Base-by-base conservation (phyloP, 805 yeast species). In the Lipomyces mesembrius region DNA sequence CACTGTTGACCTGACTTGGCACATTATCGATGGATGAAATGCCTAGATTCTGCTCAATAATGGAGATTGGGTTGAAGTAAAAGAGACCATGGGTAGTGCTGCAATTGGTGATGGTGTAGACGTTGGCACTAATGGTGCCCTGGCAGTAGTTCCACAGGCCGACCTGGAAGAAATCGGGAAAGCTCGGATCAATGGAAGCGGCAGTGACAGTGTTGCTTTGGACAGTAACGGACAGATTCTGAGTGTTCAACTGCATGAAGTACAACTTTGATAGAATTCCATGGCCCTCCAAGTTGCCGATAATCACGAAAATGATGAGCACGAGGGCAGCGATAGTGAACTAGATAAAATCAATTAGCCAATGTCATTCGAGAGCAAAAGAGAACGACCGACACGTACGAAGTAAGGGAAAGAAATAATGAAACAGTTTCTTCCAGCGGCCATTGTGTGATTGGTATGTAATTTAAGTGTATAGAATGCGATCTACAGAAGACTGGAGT, bases 121-220 rank as follows among this genome's bases (percentile, higher is more conserved):
- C 65, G 37, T 74, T 72, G 37, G 62, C 63, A 37, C 74, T 72
- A 39, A 67, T 57, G 66, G 71, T 60, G 27, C 87, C 88, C 62
- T 79, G 72, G 76, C 92, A 88, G 77, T 85, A 87, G 29, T 89
- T 88, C 85, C 89, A 88, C 71, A 85, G 77, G 49, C 91, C 90
- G 43, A 87, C 78, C 17, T 84, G 81, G 71, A 84, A 85, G 35
- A 83, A 79, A 55, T 82, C 83, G 2, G 84, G 75, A 8, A 86
- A 71, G 1, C 84, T 84, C 2, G 81, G 69, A 4, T 69, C 73
- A n/a, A 72, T 34, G 25, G 71, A 66, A 27, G 69, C 52, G 9
- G 74, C 52, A 61, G 67, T 46, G 56, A 70, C 63, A 20, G 74
- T 61, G 2, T 69, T 11, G 66, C 73, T 74, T 14, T 67, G 58